A percentile compares a stretch with the other conserved stretches of the same genome.
These are phyloP conservation scores for Licmophora abbreviata DNA, from an alignment of 108 stramenopile genomes.

Conservation along the genomic window DNA sequence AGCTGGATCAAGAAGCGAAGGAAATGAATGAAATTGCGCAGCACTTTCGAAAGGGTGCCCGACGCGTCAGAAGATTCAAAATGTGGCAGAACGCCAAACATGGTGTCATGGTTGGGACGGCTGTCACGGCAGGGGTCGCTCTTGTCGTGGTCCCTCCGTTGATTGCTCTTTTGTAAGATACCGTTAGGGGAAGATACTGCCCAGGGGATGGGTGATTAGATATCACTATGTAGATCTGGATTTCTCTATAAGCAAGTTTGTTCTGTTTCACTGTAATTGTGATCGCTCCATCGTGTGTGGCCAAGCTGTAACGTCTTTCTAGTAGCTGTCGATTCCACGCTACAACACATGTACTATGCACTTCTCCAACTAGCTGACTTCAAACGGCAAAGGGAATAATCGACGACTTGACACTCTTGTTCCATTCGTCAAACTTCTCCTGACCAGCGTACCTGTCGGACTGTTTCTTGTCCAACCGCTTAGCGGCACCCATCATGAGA, in stretches of 20 bases:
- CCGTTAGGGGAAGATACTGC: no score
- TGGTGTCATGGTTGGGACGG: constrained; percentile 55
- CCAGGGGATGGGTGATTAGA: no score
- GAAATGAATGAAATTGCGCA: constrained; percentile 37
- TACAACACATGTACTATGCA: no score
- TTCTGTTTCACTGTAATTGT: no score
- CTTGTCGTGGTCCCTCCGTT: constrained; percentile 49
- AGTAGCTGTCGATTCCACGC: no score
- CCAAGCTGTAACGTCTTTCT: no score
- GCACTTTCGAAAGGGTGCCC: constrained; percentile 52
- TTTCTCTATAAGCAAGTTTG: no score
- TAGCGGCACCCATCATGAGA: constrained; percentile 49
- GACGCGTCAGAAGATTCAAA: constrained; percentile 34
- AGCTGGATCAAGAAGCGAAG: constrained; percentile 28
- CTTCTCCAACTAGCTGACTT: no score
- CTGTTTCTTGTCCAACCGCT: constrained; percentile 48
- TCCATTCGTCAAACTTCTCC: constrained; percentile 37
- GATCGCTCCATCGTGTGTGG: no score
- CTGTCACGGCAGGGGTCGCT: constrained; percentile 53
- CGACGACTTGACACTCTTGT: no score
- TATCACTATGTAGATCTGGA: no score
- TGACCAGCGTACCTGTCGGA: constrained; percentile 48
- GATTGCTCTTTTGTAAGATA: constrained; percentile 32
- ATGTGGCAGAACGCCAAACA: constrained; percentile 71
- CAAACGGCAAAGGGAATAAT: no score